These are phyloP conservation scores for Pythium angustatum DNA, from an alignment of 352 stramenopile genomes.

Conservation along the genomic window DNA sequence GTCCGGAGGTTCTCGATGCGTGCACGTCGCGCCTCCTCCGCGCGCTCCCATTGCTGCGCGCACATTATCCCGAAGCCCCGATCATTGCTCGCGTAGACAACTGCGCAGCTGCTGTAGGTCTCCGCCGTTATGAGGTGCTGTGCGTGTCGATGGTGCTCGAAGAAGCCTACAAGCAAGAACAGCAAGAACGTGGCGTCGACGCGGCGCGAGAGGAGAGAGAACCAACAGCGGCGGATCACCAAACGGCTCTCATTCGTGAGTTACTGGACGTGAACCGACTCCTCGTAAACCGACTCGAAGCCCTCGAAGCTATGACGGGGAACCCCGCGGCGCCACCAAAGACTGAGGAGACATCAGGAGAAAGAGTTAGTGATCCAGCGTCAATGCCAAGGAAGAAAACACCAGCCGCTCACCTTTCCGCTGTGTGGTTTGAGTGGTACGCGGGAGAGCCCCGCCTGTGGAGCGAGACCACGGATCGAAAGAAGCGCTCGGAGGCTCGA, in stretches of 20 bases:
- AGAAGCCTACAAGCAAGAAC: neutral
- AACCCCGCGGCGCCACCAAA: neutral
- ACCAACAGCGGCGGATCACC: neutral
- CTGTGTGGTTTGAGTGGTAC: constrained; percentile 17
- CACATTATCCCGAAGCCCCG: neutral
- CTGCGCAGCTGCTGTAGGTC: neutral
- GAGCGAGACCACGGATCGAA: constrained; percentile 19
- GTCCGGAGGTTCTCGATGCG: neutral
- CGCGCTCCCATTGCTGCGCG: neutral
- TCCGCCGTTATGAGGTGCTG: neutral
- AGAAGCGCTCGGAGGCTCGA: constrained; percentile 27
- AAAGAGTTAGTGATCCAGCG: neutral
- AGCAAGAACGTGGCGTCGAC: no score
- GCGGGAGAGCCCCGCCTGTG: constrained; percentile 26
- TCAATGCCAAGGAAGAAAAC: neutral
- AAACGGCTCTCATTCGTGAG: constrained; percentile 11
- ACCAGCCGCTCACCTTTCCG: neutral
- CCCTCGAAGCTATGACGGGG: neutral
- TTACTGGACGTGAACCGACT: neutral
- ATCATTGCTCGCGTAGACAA: neutral
- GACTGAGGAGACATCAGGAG: no score
- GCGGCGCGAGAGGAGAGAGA: no score
- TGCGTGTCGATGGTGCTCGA: neutral
- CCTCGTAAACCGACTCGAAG: neutral
- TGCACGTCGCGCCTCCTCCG: constrained; percentile 4